Evolutionary conservation across 2,329 filamentous ascomycete genomes (phyloP).

Genomic region (Diplodia seriata): DNA sequence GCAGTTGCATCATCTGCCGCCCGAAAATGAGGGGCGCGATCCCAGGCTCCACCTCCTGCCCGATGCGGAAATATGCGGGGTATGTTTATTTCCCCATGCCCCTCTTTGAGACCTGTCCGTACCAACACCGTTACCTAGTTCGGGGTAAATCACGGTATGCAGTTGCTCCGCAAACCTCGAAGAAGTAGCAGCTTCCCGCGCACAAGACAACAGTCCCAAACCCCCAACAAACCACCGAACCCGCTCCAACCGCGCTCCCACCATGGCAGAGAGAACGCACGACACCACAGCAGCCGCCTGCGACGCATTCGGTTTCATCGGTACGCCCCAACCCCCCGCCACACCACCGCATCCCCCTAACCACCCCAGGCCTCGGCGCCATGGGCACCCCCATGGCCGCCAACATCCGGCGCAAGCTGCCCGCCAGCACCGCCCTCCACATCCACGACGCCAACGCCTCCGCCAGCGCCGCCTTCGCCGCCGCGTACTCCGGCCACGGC

Average conservation of each 20-base stretch:
- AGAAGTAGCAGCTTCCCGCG: too few species aligned
- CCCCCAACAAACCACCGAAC: too few species aligned
- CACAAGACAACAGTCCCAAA: too few species aligned
- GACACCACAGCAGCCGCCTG: not conserved
- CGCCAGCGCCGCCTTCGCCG: slow-evolving; percentile 39
- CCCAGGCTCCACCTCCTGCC: not conserved
- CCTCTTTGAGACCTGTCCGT: not conserved
- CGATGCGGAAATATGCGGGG: slow-evolving; percentile 11
- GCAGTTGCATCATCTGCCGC: not conserved
- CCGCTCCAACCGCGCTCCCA: not conserved
- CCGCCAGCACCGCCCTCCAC: slow-evolving; percentile 37
- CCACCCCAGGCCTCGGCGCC: slow-evolving; percentile 41
- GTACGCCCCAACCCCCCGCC: not conserved
- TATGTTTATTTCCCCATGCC: slow-evolving; percentile 1
- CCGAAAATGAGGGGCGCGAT: not conserved
- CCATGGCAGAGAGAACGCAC: not conserved
- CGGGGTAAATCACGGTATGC: too few species aligned
- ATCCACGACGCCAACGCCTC: slow-evolving; percentile 43
- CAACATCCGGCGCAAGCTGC: slow-evolving; percentile 42
- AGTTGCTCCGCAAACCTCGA: not conserved
- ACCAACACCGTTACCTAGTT: too few species aligned
- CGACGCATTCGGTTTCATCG: slow-evolving; percentile 6
- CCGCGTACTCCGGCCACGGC: slow-evolving; percentile 35
- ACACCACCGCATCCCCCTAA: not conserved
- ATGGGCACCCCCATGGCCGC: slow-evolving; percentile 47